A percentile compares a stretch with the other conserved stretches of the same genome.
phyloP scores from a whole-genome alignment of 176 grass and related monocot species.

The Musa beccarii region DNA sequence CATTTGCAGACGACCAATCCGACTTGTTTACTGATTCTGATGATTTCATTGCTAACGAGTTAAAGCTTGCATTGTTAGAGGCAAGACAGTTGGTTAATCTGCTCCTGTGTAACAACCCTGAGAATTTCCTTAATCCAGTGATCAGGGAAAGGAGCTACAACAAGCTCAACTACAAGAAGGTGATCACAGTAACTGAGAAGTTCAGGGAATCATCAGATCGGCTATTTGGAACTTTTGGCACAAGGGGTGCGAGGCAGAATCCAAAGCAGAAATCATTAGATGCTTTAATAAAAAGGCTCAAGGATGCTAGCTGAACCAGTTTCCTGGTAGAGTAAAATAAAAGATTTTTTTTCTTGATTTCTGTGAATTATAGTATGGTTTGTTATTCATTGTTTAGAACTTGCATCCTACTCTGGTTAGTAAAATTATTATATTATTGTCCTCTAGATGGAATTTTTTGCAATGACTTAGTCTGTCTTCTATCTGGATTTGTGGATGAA shows the following conservation, averaged over 20 bases:
- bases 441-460: not conserved
- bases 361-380: conserved; percentile 3
- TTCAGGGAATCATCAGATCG: conserved; percentile 92
- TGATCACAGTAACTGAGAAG: conserved; percentile 69
- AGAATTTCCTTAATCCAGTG: conserved; percentile 85
- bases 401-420: not conserved
- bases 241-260: conserved; percentile 64
- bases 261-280: conserved; percentile 88
- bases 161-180: conserved; percentile 92
- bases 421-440: not conserved
- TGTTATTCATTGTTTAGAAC: not conserved
- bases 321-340: not conserved
- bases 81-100: conserved; percentile 84
- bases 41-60: conserved; percentile 45
- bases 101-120: conserved; percentile 82
- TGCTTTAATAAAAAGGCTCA: conserved; percentile 88
- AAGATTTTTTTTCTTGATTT: not conserved
- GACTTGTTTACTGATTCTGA: conserved; percentile 49
- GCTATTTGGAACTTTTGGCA: conserved; percentile 75
- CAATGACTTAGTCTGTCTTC: not conserved
- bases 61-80: conserved; percentile 66
- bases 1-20: conserved; percentile 57
- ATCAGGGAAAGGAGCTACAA: conserved; percentile 84
- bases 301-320: conserved; percentile 52
- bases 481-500: not conserved